These are phyloP conservation scores for Asclepias syriaca DNA, from an alignment of 257 asterid genomes.

Conservation along the genomic window DNA sequence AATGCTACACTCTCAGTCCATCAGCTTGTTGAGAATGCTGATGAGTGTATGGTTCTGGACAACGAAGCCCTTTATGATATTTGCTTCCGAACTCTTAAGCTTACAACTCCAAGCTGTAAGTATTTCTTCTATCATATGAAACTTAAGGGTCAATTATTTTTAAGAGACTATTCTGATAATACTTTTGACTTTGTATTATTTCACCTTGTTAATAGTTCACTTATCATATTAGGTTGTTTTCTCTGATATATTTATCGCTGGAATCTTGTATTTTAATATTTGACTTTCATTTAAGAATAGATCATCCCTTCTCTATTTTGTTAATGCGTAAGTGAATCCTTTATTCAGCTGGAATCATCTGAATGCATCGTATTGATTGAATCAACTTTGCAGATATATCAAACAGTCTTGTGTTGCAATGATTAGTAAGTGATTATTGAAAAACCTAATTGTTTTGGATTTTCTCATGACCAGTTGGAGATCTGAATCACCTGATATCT, in stretches of 20 bases:
- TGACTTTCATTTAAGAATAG: background rate
- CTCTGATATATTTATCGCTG: background rate
- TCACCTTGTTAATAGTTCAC: background rate
- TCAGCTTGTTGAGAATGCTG: slow-evolving; percentile 80
- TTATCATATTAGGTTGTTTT: background rate
- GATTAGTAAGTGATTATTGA: background rate
- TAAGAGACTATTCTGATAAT: no score
- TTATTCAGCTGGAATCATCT: background rate
- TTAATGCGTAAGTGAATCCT: background rate
- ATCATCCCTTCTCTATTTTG: background rate
- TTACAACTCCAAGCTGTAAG: slow-evolving; percentile 78
- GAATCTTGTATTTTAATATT: background rate
- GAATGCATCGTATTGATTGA: background rate
- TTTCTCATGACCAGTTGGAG: slow-evolving; percentile 45
- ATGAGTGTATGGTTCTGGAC: slow-evolving; percentile 77
- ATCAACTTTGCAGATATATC: background rate
- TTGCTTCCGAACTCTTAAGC: slow-evolving; percentile 68
- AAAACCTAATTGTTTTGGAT: background rate
- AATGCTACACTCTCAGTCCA: slow-evolving; percentile 77
- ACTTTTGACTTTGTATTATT: no score
- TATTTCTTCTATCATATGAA: background rate
- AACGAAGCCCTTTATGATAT: slow-evolving; percentile 69
- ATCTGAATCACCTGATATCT: slow-evolving; percentile 67
- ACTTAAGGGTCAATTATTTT: background rate
- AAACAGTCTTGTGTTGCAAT: background rate